Conservation (phyloP, 352 stramenopile species). For the Globisporangium uncinulatum region DNA sequence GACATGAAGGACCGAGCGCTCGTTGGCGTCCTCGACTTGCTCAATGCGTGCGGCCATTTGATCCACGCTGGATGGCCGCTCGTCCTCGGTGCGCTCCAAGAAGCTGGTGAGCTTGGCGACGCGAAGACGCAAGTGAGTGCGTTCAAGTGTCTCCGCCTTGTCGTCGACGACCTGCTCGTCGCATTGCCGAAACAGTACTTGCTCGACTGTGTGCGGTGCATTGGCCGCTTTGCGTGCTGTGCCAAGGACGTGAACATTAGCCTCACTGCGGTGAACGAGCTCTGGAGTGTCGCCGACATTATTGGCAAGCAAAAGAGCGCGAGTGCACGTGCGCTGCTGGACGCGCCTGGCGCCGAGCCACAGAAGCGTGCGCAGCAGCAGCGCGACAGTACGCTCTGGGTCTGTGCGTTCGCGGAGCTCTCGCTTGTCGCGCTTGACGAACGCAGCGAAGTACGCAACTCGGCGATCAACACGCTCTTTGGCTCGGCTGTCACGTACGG, state of each 20-base stretch:
- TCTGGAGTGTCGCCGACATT: conserved; percentile 92
- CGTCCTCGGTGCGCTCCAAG: conserved; percentile 57
- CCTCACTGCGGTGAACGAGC: conserved; percentile 94
- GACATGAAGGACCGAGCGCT: conserved; percentile 77
- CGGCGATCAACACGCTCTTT: conserved; percentile 96
- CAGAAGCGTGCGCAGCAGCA: not conserved
- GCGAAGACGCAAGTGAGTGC: conserved; percentile 74
- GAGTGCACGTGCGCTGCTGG: not conserved
- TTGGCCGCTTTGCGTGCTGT: conserved; percentile 90
- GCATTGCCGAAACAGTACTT: conserved; percentile 70
- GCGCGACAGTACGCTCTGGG: conserved; percentile 32
- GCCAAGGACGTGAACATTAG: conserved; percentile 97
- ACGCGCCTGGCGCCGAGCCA: no score
- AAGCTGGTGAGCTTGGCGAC: conserved; percentile 60
- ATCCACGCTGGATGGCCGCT: conserved; percentile 67
- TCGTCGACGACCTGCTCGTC: conserved; percentile 95
- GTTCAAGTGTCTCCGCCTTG: conserved; percentile 96
- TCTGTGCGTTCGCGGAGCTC: conserved; percentile 74
- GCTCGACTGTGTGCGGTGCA: conserved; percentile 87
- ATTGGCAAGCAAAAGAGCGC: conserved; percentile 57
- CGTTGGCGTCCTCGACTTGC: conserved; percentile 62
- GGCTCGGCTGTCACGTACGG: conserved; percentile 95
- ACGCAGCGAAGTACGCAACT: conserved; percentile 94
- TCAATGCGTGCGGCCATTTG: conserved; percentile 72
- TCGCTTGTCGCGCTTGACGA: conserved; percentile 88